Conservation (phyloP, 495 filamentous ascomycete genomes). For the Talaromyces nanjingensis region DNA sequence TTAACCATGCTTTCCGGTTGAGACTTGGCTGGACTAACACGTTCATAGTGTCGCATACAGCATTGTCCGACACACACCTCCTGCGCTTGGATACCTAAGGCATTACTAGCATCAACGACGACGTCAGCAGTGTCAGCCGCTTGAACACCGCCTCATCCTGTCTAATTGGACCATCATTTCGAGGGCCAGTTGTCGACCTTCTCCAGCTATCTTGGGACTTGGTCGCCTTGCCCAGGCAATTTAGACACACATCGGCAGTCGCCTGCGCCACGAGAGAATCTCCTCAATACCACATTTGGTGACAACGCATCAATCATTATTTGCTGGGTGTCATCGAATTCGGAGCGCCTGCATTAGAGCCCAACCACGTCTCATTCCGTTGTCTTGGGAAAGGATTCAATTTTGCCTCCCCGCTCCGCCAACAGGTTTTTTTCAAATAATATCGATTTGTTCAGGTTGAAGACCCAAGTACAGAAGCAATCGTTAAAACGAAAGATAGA, state of each 20-base stretch:
- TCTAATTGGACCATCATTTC: slow-evolving; percentile 1
- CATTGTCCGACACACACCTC: not conserved
- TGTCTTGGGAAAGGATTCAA: not conserved
- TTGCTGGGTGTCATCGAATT: slow-evolving; percentile 25
- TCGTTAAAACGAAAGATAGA: not conserved
- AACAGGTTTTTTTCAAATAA: not conserved
- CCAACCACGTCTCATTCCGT: slow-evolving; percentile 42
- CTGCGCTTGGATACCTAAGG: slow-evolving; percentile 9
- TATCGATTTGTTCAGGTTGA: not conserved
- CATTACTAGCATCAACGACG: not conserved
- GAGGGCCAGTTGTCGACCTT: slow-evolving; percentile 1
- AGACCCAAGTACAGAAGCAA: not conserved
- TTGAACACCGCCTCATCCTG: slow-evolving; percentile 7
- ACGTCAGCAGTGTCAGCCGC: slow-evolving; percentile 2
- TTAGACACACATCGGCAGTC: slow-evolving; percentile 25
- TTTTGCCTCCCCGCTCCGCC: not conserved
- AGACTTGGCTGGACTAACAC: not conserved
- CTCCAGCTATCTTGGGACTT: not conserved
- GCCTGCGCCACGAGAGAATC: slow-evolving; percentile 23
- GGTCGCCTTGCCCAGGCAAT: slow-evolving; percentile 7
- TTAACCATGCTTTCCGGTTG: not conserved
- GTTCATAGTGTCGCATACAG: not conserved
- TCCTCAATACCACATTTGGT: slow-evolving; percentile 20
- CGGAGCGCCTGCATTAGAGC: slow-evolving; percentile 41
- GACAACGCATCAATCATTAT: slow-evolving; percentile 42